phyloP scores from a whole-genome alignment of 2,329 filamentous ascomycete species.

The Pyrenophora graminea region DNA sequence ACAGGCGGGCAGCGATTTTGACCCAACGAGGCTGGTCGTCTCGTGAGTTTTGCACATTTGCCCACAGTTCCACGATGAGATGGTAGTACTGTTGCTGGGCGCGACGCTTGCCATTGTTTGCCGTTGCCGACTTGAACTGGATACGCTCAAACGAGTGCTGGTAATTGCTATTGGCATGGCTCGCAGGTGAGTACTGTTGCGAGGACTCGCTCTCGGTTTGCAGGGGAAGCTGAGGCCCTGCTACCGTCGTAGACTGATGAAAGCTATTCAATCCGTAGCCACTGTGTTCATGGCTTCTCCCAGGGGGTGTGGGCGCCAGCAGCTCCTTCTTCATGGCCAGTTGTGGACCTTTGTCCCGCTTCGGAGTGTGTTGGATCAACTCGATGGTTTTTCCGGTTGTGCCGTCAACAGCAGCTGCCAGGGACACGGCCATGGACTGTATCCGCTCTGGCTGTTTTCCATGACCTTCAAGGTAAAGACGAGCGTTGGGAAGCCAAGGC shows the following conservation, averaged over 20 bases:
- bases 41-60: constrained; percentile 40
- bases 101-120: constrained; percentile 88
- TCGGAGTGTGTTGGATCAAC: constrained; percentile 87
- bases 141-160: constrained; percentile 81
- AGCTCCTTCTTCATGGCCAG: constrained; percentile 71
- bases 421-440: constrained; percentile 77
- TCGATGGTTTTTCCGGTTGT: constrained; percentile 77
- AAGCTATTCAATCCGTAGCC: constrained; percentile 46
- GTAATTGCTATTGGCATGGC: constrained; percentile 41
- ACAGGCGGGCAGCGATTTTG: constrained; percentile 43
- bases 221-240: constrained; percentile 50
- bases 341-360: constrained; percentile 85
- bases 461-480: constrained; percentile 60
- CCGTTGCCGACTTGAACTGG: constrained; percentile 91
- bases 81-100: constrained; percentile 93
- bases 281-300: constrained; percentile 49
- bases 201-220: constrained; percentile 42
- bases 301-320: constrained; percentile 68
- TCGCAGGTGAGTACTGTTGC: constrained; percentile 42
- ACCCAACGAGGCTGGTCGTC: constrained; percentile 42
- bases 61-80: constrained; percentile 72
- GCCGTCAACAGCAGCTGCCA: constrained; percentile 81
- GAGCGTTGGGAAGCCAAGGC: constrained; percentile 62
- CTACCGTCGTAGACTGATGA: constrained; percentile 38
- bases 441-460: constrained; percentile 61